These are phyloP conservation scores for Mortierella sp. DNA, from an alignment of 371 early-diverging fungal genomes.

Conservation along the genomic window DNA sequence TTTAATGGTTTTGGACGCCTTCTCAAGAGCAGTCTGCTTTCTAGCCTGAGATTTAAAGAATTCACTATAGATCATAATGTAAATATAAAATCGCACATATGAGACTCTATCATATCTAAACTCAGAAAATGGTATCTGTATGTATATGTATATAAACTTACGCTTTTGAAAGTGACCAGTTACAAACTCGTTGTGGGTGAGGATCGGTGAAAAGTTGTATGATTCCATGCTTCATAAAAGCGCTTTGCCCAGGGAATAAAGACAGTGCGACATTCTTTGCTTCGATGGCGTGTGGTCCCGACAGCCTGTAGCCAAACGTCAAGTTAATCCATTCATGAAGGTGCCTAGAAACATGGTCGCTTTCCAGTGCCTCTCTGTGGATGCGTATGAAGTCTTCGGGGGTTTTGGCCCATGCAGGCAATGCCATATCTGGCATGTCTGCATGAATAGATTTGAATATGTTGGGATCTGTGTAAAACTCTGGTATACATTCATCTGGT, in stretches of 20 bases:
- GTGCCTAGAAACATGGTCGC: constrained; percentile 81
- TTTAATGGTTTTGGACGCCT: constrained; percentile 46
- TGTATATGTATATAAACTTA: constrained; percentile 20
- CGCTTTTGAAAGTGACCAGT: constrained; percentile 49
- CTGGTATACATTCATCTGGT: constrained; percentile 83
- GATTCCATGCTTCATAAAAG: constrained; percentile 82
- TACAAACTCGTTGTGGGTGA: constrained; percentile 67
- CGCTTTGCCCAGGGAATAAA: constrained; percentile 71
- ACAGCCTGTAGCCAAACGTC: constrained; percentile 84
- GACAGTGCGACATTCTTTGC: constrained; percentile 80
- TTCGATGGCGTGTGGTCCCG: constrained; percentile 81
- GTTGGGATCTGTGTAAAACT: constrained; percentile 74
- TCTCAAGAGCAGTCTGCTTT: constrained; percentile 33
- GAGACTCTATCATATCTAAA: background rate
- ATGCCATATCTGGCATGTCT: constrained; percentile 77
- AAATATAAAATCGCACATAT: background rate
- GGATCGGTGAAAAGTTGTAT: constrained; percentile 80
- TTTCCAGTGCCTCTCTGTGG: constrained; percentile 81
- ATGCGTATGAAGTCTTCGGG: constrained; percentile 78
- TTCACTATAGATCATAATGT: constrained; percentile 18
- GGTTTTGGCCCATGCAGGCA: constrained; percentile 77
- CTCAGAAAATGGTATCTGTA: background rate
- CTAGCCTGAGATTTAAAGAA: constrained; percentile 24
- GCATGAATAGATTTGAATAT: constrained; percentile 76
- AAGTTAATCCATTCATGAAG: constrained; percentile 90